Conservation (phyloP, 2,329 filamentous ascomycete genomes). For the Epichloe sp. region DNA sequence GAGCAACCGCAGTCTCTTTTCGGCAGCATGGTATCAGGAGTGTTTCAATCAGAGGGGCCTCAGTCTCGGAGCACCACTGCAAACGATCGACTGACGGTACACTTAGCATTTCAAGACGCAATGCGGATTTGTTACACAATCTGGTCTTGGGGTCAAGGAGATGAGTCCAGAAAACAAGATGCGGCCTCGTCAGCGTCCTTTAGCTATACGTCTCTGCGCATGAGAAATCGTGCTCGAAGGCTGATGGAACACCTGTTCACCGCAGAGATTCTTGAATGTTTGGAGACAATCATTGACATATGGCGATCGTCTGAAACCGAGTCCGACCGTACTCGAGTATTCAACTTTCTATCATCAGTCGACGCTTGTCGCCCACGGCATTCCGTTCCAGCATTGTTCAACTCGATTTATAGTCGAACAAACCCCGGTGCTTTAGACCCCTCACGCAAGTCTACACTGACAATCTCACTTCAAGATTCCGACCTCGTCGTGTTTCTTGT, state of each 20-base stretch:
- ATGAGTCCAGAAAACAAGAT: conserved; percentile 47
- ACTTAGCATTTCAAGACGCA: conserved; percentile 93
- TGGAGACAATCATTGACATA: conserved; percentile 79
- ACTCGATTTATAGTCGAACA: conserved; percentile 88
- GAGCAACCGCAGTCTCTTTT: conserved; percentile 82
- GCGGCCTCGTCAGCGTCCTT: conserved; percentile 65
- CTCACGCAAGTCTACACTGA: conserved; percentile 73
- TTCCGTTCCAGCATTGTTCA: conserved; percentile 87
- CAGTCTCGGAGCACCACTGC: conserved; percentile 75
- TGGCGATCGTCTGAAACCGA: conserved; percentile 50
- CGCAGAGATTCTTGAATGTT: conserved; percentile 81
- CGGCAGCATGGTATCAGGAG: conserved; percentile 84
- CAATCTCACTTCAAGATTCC: conserved; percentile 67
- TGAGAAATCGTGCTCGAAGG: conserved; percentile 78
- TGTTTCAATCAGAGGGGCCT: conserved; percentile 66
- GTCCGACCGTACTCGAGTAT: conserved; percentile 47
- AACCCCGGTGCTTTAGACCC: conserved; percentile 71
- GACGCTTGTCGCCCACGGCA: conserved; percentile 85
- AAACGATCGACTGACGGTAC: conserved; percentile 83
- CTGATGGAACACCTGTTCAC: conserved; percentile 87
- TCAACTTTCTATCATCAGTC: conserved; percentile 79
- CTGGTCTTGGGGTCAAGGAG: conserved; percentile 79
- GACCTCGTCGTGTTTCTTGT: conserved; percentile 83
- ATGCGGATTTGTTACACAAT: conserved; percentile 86
- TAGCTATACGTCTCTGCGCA: conserved; percentile 75